A percentile compares a stretch with the other conserved stretches of the same genome.
These are phyloP conservation scores for Lipomyces orientalis DNA, from an alignment of 805 yeast genomes.

Conservation along the genomic window DNA sequence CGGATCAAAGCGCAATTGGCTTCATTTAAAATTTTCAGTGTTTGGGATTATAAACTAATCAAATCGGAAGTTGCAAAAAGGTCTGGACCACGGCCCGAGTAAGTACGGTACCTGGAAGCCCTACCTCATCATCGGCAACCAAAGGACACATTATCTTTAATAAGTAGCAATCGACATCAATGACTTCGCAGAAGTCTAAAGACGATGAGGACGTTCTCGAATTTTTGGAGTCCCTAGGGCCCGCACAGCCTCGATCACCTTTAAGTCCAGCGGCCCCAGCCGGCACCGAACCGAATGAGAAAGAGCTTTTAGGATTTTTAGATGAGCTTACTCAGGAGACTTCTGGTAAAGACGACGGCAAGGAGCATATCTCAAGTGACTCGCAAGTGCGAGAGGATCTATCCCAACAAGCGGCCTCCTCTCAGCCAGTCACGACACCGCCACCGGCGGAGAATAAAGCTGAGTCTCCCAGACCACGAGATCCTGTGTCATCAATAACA, in stretches of 20 bases:
- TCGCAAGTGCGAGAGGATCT: background rate
- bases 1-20: background rate
- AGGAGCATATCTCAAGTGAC: background rate
- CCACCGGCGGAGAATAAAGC: background rate
- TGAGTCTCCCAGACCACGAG: background rate
- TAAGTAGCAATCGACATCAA: constrained; percentile 12
- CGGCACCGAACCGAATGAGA: constrained; percentile 40
- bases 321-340: constrained; percentile 48
- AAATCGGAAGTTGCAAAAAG: background rate
- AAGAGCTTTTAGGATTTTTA: constrained; percentile 52
- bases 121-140: background rate
- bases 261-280: constrained; percentile 4
- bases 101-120: background rate
- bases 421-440: background rate
- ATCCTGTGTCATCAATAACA: constrained; percentile 27
- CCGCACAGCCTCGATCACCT: constrained; percentile 28
- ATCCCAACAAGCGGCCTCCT: background rate
- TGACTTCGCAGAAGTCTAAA: constrained; percentile 21
- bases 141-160: background rate
- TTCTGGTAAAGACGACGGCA: constrained; percentile 11
- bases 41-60: background rate
- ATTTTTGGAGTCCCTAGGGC: constrained; percentile 48
- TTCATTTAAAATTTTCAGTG: background rate
- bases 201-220: constrained; percentile 49
- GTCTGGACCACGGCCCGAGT: background rate